Evolutionary conservation across 2,329 filamentous ascomycete species (phyloP).

Genomic region (Aspergillus tubingensis): DNA sequence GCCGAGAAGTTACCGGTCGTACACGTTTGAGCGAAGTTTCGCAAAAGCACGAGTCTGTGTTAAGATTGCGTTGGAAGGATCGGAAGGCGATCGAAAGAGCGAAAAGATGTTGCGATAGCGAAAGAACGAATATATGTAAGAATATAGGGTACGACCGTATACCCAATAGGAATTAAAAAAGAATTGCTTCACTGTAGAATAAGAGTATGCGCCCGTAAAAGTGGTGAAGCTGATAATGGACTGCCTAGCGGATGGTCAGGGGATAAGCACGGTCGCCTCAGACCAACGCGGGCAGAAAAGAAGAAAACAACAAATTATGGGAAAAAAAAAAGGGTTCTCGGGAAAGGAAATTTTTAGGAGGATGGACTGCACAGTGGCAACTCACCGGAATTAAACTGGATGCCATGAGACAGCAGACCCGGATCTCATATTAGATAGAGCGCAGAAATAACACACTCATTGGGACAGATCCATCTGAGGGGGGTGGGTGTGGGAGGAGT

Average conservation of each 20-base stretch:
- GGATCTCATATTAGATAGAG: conserved; percentile 11
- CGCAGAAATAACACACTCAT: conserved; percentile 7
- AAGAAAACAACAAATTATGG: neutral
- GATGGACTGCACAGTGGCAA: neutral
- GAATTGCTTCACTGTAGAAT: neutral
- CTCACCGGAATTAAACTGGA: conserved; percentile 11
- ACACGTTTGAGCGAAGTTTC: conserved; percentile 10
- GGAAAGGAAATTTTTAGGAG: neutral
- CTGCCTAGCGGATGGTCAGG: conserved; percentile 15
- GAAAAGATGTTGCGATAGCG: conserved; percentile 1
- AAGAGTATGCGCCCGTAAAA: conserved; percentile 1
- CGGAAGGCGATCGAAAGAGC: neutral
- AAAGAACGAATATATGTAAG: conserved; percentile 6
- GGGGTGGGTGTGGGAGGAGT: neutral
- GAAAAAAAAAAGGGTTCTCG: neutral
- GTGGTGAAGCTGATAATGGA: conserved; percentile 2
- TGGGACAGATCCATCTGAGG: neutral
- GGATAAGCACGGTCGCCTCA: conserved; percentile 9
- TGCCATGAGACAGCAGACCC: conserved; percentile 12
- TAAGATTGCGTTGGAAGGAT: neutral
- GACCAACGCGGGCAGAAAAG: neutral
- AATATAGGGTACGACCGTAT: neutral
- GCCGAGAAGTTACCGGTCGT: conserved; percentile 3
- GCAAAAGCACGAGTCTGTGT: conserved; percentile 1
- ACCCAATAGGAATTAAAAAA: neutral